phyloP scores from a whole-genome alignment of 2,329 filamentous ascomycete genomes.

The Dothiorella sarmentorum region DNA sequence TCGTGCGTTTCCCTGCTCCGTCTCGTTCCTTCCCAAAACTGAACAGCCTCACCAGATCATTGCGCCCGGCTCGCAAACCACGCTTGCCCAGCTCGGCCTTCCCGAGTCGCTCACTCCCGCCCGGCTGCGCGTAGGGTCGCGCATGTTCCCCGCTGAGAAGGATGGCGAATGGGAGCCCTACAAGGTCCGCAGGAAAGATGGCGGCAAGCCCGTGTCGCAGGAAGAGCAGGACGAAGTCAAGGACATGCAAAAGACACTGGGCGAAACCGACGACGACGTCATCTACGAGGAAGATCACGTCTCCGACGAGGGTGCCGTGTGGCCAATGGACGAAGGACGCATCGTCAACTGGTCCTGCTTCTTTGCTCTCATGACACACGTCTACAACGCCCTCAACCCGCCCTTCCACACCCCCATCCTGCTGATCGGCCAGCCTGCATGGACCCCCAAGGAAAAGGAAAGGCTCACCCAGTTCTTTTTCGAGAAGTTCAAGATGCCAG shows the following conservation, averaged over 20 bases:
- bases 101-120: conserved; percentile 89
- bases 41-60: conserved; percentile 51
- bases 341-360: conserved; percentile 92
- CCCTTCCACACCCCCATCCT: conserved; percentile 93
- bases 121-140: conserved; percentile 78
- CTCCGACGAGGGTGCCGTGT: conserved; percentile 83
- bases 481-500: conserved; percentile 93
- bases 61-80: conserved; percentile 82
- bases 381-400: conserved; percentile 83
- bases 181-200: conserved; percentile 59
- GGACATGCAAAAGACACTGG: conserved; percentile 26
- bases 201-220: conserved; percentile 24
- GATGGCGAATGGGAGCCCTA: conserved; percentile 77
- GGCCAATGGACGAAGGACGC: conserved; percentile 75
- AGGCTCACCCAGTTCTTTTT: conserved; percentile 91
- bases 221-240: conserved; percentile 30
- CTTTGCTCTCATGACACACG: conserved; percentile 86
- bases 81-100: conserved; percentile 85
- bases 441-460: conserved; percentile 85
- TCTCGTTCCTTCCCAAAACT: neutral
- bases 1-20: conserved; percentile 29
- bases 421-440: conserved; percentile 83
- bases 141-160: conserved; percentile 84
- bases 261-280: conserved; percentile 51
- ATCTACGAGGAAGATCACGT: conserved; percentile 87